Evolutionary conservation across 1,284 basidiomycete species (phyloP).

Genomic region (Microbotryum lychnidis-dioicae): DNA sequence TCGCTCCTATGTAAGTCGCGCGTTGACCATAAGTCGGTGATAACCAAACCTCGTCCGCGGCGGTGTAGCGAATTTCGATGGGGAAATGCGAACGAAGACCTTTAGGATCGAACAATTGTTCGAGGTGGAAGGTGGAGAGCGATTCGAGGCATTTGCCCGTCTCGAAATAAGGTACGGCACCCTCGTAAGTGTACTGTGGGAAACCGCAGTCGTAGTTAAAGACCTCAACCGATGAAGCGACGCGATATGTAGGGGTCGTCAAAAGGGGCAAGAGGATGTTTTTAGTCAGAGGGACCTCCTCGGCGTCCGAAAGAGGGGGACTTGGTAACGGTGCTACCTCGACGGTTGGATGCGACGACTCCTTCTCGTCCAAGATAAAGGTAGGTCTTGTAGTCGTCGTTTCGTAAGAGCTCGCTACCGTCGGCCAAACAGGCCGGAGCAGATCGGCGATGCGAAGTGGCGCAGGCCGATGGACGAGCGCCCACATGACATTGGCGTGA

Average conservation of each 20-base stretch:
- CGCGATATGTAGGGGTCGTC: slow-evolving; percentile 18
- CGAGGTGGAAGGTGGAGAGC: slow-evolving; percentile 64
- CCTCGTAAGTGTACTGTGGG: slow-evolving; percentile 40
- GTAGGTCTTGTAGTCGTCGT: no score
- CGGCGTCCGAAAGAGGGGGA: neutral
- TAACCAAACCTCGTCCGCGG: slow-evolving; percentile 85
- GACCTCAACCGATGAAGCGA: slow-evolving; percentile 25
- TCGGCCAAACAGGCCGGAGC: slow-evolving; percentile 4
- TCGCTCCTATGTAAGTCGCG: slow-evolving; percentile 91
- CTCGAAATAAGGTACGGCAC: slow-evolving; percentile 41
- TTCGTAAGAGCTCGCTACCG: no score
- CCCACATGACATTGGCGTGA: slow-evolving; percentile 31
- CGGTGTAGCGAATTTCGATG: slow-evolving; percentile 84
- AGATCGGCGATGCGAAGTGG: slow-evolving; percentile 3
- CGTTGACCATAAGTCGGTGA: slow-evolving; percentile 71
- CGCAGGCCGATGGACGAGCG: slow-evolving; percentile 24
- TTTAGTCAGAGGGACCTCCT: neutral
- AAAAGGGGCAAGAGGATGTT: slow-evolving; percentile 14
- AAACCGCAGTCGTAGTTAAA: slow-evolving; percentile 38
- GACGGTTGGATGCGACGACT: neutral
- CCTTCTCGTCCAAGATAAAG: no score
- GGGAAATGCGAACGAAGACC: slow-evolving; percentile 86
- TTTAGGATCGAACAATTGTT: slow-evolving; percentile 56
- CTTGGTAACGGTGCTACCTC: neutral
- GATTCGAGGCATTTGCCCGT: slow-evolving; percentile 58